phyloP scores from a whole-genome alignment of 1,284 basidiomycete genomes.

The Vanrija sp. region DNA sequence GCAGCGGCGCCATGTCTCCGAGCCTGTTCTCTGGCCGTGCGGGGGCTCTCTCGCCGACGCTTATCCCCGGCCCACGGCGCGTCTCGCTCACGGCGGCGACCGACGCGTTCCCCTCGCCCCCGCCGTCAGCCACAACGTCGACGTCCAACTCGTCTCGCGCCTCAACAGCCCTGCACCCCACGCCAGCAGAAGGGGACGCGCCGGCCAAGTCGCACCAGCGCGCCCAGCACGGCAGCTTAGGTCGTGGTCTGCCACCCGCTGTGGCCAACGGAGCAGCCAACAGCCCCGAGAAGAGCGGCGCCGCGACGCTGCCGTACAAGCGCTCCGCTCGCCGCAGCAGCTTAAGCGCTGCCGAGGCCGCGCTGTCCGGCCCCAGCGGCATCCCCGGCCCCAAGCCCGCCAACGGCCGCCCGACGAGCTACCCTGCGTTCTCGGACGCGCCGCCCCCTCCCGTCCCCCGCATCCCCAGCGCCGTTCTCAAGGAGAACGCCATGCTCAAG shows the following conservation, averaged over 20 bases:
- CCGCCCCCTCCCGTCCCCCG: slow-evolving; percentile 40
- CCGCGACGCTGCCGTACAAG: no score
- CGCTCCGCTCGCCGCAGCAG: slow-evolving; percentile 7
- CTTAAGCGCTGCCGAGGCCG: slow-evolving; percentile 12
- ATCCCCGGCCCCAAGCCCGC: slow-evolving; percentile 27
- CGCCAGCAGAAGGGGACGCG: background rate
- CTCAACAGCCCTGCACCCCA: slow-evolving; percentile 1
- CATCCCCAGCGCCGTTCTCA: slow-evolving; percentile 26
- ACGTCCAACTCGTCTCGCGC: slow-evolving; percentile 8
- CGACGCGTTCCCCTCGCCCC: background rate
- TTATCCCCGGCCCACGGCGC: slow-evolving; percentile 4
- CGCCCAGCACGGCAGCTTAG: background rate
- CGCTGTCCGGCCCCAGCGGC: slow-evolving; percentile 19
- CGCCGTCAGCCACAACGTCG: background rate
- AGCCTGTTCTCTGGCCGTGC: background rate
- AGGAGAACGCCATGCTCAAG: background rate
- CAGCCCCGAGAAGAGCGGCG: no score
- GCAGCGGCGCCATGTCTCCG: background rate
- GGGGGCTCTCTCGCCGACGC: slow-evolving; percentile 1
- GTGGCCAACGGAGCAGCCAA: background rate
- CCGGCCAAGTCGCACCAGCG: background rate
- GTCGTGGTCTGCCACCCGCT: background rate
- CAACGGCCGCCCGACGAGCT: slow-evolving; percentile 22
- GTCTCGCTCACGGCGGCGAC: background rate
- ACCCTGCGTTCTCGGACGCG: slow-evolving; percentile 25